These are phyloP conservation scores for Phaeolepiota aurea DNA, from an alignment of 768 basidiomycete species.

Conservation along the genomic window DNA sequence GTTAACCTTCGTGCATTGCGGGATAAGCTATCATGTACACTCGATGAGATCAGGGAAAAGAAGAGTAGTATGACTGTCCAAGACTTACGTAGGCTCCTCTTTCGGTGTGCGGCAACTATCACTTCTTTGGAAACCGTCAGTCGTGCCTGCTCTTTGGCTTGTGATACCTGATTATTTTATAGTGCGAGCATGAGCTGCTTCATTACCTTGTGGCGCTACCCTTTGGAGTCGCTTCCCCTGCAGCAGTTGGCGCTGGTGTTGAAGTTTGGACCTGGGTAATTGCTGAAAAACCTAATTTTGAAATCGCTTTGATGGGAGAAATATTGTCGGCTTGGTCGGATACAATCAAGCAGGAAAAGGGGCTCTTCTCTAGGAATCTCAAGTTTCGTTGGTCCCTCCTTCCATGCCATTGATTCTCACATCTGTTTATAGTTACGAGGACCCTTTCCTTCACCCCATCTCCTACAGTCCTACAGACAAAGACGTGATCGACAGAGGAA, in stretches of 20 bases:
- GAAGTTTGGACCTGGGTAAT: constrained; percentile 98
- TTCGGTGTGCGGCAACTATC: constrained; percentile 78
- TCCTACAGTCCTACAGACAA: constrained; percentile 89
- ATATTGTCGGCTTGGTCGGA: constrained; percentile 82
- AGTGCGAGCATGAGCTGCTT: constrained; percentile 83
- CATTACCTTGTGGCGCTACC: constrained; percentile 85
- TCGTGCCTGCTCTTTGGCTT: neutral
- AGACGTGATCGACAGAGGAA: constrained; percentile 67
- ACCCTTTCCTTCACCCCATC: constrained; percentile 83
- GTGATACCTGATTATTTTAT: neutral
- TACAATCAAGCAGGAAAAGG: constrained; percentile 69
- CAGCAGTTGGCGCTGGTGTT: constrained; percentile 78
- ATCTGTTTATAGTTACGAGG: constrained; percentile 53
- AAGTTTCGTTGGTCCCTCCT: constrained; percentile 51
- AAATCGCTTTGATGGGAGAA: constrained; percentile 80
- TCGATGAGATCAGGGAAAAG: constrained; percentile 64
- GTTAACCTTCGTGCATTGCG: constrained; percentile 62
- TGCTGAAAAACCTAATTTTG: constrained; percentile 72
- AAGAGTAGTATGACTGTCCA: constrained; percentile 67
- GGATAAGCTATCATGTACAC: constrained; percentile 54
- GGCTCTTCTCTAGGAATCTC: constrained; percentile 73
- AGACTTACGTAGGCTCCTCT: constrained; percentile 78
- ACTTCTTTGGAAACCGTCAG: constrained; percentile 59
- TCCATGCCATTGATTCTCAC: neutral
- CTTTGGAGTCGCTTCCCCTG: constrained; percentile 82